Conservation (phyloP, 2,329 filamentous ascomycete species). For the Thelonectria olida region DNA sequence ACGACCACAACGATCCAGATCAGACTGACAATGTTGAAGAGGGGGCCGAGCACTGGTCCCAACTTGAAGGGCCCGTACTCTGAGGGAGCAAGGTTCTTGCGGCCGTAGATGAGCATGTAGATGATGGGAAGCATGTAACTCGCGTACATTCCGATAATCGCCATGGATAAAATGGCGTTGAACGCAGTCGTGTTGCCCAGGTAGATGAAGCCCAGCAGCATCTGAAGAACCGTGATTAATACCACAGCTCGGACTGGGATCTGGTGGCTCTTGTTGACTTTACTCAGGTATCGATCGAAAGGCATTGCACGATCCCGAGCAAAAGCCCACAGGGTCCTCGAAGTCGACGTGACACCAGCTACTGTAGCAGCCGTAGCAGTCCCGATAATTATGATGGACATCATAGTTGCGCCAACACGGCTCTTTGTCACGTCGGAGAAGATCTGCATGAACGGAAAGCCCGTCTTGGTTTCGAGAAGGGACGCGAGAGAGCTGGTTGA, state of each 20-base stretch:
- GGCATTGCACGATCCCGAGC: conserved; percentile 49
- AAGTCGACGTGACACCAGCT: conserved; percentile 46
- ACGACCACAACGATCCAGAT: conserved; percentile 54
- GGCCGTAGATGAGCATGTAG: conserved; percentile 49
- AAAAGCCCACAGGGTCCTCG: conserved; percentile 50
- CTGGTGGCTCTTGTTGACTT: conserved; percentile 41
- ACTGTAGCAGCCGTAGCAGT: conserved; percentile 41
- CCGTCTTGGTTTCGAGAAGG: conserved; percentile 50
- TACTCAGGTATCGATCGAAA: conserved; percentile 47
- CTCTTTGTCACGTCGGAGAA: conserved; percentile 43
- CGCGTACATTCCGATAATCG: conserved; percentile 9
- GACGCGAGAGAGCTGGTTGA: conserved; percentile 48
- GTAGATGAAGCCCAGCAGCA: conserved; percentile 16
- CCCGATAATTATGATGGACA: conserved; percentile 37
- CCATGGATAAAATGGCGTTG: conserved; percentile 18
- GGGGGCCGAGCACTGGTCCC: conserved; percentile 42
- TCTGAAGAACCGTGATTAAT: conserved; percentile 35
- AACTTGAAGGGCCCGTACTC: conserved; percentile 42
- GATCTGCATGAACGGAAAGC: conserved; percentile 54
- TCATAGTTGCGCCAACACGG: conserved; percentile 32
- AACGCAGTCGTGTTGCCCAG: conserved; percentile 10
- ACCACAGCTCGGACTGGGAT: conserved; percentile 45
- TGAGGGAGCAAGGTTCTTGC: conserved; percentile 29
- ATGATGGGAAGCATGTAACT: conserved; percentile 46
- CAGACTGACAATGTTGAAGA: conserved; percentile 51